Conservation (phyloP, 148 eudicot genomes). For the Chenopodium album region DNA sequence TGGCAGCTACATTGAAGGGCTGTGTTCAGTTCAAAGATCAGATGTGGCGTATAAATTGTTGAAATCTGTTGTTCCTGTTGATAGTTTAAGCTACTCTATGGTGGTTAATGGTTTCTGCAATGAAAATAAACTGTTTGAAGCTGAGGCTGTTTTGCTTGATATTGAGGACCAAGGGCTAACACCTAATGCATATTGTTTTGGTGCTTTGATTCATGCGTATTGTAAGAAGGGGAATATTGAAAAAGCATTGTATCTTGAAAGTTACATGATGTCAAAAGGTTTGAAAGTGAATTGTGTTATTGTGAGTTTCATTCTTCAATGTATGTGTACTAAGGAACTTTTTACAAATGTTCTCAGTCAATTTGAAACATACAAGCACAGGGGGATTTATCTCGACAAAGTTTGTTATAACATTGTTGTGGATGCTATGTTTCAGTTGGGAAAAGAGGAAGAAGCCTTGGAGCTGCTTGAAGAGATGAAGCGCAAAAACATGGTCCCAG, state of each 20-base stretch:
- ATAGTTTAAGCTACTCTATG: conserved; percentile 44
- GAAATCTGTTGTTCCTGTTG: conserved; percentile 29
- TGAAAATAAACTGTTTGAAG: conserved; percentile 51
- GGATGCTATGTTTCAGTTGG: conserved; percentile 54
- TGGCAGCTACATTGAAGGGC: conserved; percentile 50
- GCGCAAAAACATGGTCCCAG: conserved; percentile 40
- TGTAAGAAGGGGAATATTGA: conserved; percentile 41
- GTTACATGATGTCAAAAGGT: conserved; percentile 51
- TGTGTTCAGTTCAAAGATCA: conserved; percentile 42
- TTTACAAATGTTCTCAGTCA: conserved; percentile 35
- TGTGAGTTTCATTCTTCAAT: conserved; percentile 45
- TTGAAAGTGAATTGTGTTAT: conserved; percentile 52
- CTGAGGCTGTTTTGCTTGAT: conserved; percentile 50
- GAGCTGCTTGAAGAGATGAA: conserved; percentile 59
- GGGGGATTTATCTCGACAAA: conserved; percentile 51
- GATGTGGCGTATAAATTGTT: conserved; percentile 47
- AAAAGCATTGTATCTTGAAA: conserved; percentile 43
- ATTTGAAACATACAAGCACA: conserved; percentile 28
- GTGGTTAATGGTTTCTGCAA: conserved; percentile 61
- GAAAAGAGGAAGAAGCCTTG: conserved; percentile 53
- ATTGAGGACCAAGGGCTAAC: conserved; percentile 45
- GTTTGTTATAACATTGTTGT: conserved; percentile 49
- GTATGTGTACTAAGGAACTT: conserved; percentile 45
- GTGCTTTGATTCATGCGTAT: conserved; percentile 52
- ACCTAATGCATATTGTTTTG: conserved; percentile 42